Evolutionary conservation across 306 rosid genomes (phyloP), one percentile per base, ranked within the genome.

Genomic region (Vigna unguiculata): DNA sequence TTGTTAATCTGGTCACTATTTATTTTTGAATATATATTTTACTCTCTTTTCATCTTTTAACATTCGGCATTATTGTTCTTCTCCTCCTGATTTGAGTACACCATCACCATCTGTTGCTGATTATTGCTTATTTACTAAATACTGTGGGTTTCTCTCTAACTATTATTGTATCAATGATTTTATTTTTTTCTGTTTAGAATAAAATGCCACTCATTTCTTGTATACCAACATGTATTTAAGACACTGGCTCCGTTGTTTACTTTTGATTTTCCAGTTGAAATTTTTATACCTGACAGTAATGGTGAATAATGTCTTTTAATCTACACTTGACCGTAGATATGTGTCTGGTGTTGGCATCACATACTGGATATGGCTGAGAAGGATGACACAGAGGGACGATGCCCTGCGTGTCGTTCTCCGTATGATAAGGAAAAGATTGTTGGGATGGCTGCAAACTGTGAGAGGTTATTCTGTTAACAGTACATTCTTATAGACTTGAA

Each of bases 271-370:
- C 64, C 14, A 65, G 47, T 25, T 20, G n/a, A 20, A 61, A 7
- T 49, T 13, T 60, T 66, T 41, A 53, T 16, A n/a, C 46, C 57
- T 30, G 15, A 17, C 34, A 2, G 19, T 20, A 36, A 46, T 62
- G 48, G 38, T 54, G 41, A 82, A 54, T 45, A 65, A 14, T 17
- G 21, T 69, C 74, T 69, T 75, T 41, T 38, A 6, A 38, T 67
- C 52, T 49, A 40, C 74, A 20, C 53, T 58, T 67, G 52, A 54
- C 71, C 45, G 60, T 81, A 96, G 99, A 91, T 96, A 76, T 96
- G 99, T 87, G 99, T 96, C 80, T 96, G 99, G 99, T 96, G 99
- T 76, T 96, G 99, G 99, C 98, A 96, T 83, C 99, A 96, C 85
- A 87, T 96, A 69, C 87, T 92, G 93, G 97, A 83, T 59, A 92